Evolutionary conservation across 352 stramenopile species (phyloP).

Genomic region (Phytophthora chlamydospora): DNA sequence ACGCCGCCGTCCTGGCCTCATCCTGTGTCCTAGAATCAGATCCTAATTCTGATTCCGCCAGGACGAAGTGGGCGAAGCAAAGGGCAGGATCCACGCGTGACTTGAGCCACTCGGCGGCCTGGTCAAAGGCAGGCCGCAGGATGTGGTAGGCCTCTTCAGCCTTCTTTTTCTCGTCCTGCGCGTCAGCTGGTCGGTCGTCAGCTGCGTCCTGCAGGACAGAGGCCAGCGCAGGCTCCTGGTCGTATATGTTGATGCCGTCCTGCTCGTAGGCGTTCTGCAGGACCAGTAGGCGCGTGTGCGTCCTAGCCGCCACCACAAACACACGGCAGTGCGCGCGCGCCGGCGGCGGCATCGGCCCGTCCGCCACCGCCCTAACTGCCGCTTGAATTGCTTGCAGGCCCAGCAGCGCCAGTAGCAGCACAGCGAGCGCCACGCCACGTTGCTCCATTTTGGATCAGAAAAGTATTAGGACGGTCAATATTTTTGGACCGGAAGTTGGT

Average conservation of each 20-base stretch:
- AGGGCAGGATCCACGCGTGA: constrained; percentile 46
- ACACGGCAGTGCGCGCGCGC: constrained; percentile 55
- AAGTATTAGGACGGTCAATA: no score
- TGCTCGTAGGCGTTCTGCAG: constrained; percentile 58
- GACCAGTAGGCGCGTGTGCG: constrained; percentile 54
- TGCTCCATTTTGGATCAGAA: constrained; percentile 19
- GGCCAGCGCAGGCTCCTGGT: constrained; percentile 39
- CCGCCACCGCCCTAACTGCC: not conserved
- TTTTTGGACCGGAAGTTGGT: not conserved
- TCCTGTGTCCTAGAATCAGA: constrained; percentile 11
- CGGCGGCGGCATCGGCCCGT: constrained; percentile 24
- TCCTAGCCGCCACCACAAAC: constrained; percentile 48
- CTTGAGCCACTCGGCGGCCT: constrained; percentile 47
- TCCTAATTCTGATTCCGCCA: constrained; percentile 22
- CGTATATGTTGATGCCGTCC: constrained; percentile 52
- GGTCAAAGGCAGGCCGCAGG: constrained; percentile 52
- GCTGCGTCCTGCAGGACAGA: constrained; percentile 28
- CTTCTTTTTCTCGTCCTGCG: constrained; percentile 23
- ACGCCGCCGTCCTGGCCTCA: constrained; percentile 4
- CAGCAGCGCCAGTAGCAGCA: constrained; percentile 19
- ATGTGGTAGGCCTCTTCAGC: constrained; percentile 46
- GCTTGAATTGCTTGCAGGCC: no score
- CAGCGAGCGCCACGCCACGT: constrained; percentile 7
- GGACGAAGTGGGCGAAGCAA: constrained; percentile 57
- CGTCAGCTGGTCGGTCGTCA: not conserved